Evolutionary conservation across 2,329 filamentous ascomycete genomes (phyloP).

Genomic region (Pseudofabraea citricarpa): DNA sequence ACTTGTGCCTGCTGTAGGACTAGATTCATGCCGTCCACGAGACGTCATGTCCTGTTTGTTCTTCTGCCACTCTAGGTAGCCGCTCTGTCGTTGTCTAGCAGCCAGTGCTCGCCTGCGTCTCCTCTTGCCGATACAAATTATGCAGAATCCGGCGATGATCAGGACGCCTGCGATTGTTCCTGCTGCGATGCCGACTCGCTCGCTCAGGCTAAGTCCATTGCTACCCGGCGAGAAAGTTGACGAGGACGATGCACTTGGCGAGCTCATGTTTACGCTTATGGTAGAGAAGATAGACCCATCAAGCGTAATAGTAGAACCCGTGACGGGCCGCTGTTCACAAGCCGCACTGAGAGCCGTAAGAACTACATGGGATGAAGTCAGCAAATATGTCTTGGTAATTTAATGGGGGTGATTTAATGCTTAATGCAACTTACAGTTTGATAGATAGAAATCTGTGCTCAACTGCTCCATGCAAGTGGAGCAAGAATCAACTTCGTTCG

Average conservation of each 20-base stretch:
- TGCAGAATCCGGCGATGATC: conserved; percentile 41
- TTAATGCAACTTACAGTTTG: conserved; percentile 43
- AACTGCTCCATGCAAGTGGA: conserved; percentile 39
- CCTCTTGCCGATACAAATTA: conserved; percentile 53
- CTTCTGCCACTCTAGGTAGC: conserved; percentile 18
- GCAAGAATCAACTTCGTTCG: conserved; percentile 38
- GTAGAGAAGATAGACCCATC: conserved; percentile 48
- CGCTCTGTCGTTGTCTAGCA: conserved; percentile 24
- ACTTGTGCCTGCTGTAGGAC: conserved; percentile 22
- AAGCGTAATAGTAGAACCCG: conserved; percentile 43
- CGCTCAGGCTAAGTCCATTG: conserved; percentile 46
- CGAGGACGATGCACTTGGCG: conserved; percentile 35
- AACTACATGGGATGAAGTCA: conserved; percentile 27
- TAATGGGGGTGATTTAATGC: not conserved
- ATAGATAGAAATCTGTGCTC: conserved; percentile 35
- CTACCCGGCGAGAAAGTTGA: conserved; percentile 5
- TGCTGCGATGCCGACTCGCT: conserved; percentile 53
- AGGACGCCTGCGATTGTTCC: conserved; percentile 46
- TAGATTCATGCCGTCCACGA: not conserved
- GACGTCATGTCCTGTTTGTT: conserved; percentile 4
- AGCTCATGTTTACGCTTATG: conserved; percentile 42
- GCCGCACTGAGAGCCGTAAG: conserved; percentile 49
- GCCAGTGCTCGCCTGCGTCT: conserved; percentile 47
- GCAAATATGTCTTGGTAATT: conserved; percentile 19
- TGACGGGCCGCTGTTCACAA: conserved; percentile 45